These are phyloP conservation scores for Macrocystidia cucumis DNA, from an alignment of 1,284 basidiomycete genomes.

Conservation along the genomic window DNA sequence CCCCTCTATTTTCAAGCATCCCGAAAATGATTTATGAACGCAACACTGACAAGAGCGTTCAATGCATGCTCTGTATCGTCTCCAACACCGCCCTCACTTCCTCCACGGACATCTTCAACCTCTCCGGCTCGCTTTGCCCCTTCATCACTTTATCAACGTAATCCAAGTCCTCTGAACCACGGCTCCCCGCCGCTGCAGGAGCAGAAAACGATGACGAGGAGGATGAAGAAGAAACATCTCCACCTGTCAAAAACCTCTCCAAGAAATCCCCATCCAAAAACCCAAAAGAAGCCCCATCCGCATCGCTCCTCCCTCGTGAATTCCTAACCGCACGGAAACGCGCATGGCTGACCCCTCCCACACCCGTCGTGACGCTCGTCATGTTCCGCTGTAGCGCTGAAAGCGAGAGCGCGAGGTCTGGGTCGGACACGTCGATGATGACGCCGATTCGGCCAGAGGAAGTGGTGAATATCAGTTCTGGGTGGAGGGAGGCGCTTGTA, in stretches of 20 bases:
- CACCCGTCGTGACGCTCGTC: slow-evolving; percentile 41
- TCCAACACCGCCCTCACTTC: slow-evolving; percentile 46
- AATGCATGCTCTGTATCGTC: slow-evolving; percentile 60
- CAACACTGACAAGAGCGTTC: too few relatives aligned
- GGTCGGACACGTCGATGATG: slow-evolving; percentile 56
- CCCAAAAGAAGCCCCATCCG: slow-evolving; percentile 51
- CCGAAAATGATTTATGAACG: too few relatives aligned
- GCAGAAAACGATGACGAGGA: too few relatives aligned
- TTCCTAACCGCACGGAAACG: slow-evolving; percentile 66
- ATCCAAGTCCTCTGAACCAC: too few relatives aligned
- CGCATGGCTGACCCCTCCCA: slow-evolving; percentile 58
- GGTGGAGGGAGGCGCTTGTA: slow-evolving; percentile 29
- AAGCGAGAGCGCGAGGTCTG: slow-evolving; percentile 52
- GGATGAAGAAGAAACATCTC: slow-evolving; percentile 24
- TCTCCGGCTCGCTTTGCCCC: slow-evolving; percentile 49
- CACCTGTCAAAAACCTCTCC: slow-evolving; percentile 52
- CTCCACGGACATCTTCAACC: slow-evolving; percentile 33
- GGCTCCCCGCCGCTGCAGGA: too few relatives aligned
- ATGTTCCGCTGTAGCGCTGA: slow-evolving; percentile 78
- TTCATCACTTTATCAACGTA: slow-evolving; percentile 35
- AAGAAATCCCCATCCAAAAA: slow-evolving; percentile 91
- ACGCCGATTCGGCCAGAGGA: slow-evolving; percentile 76
- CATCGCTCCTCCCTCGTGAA: slow-evolving; percentile 44
- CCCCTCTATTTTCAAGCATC: too few relatives aligned
- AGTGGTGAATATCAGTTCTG: slow-evolving; percentile 74